Percentiles rank a stretch among this genome's conserved stretches.
These are phyloP conservation scores for Geranomyces michiganensis DNA, from an alignment of 192 early-diverging fungal species.

Conservation along the genomic window DNA sequence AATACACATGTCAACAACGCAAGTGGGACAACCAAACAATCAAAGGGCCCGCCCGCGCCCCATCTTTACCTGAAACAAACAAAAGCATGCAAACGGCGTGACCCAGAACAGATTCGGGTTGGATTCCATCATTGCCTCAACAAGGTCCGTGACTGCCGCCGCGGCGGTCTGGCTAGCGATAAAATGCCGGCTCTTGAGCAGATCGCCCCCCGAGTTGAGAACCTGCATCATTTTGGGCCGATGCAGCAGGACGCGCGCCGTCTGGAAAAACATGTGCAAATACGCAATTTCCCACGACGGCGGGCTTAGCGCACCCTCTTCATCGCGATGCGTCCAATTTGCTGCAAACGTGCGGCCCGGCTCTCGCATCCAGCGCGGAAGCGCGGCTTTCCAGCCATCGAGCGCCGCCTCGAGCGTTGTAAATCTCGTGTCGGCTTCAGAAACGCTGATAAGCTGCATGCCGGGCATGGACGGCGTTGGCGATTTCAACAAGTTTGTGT, in stretches of 20 bases:
- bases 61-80: conserved; percentile 34
- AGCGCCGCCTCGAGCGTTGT: conserved; percentile 38
- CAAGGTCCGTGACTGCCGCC: conserved; percentile 9
- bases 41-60: too few relatives aligned
- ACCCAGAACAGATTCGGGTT: conserved; percentile 38
- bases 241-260: conserved; percentile 43
- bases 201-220: conserved; percentile 4
- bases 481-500: conserved; percentile 33
- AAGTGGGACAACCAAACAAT: too few relatives aligned
- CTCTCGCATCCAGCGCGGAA: conserved; percentile 38
- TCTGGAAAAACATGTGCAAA: conserved; percentile 45
- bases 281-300: conserved; percentile 33
- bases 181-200: conserved; percentile 16
- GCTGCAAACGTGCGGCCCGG: conserved; percentile 24
- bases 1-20: too few relatives aligned
- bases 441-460: conserved; percentile 11
- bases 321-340: conserved; percentile 27
- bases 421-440: conserved; percentile 39
- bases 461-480: conserved; percentile 16
- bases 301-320: conserved; percentile 13
- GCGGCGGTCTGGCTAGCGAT: conserved; percentile 21
- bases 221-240: conserved; percentile 46
- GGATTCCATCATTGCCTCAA: conserved; percentile 26
- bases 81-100: conserved; percentile 39
- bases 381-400: conserved; percentile 32